Evolutionary conservation across 1,139 yeast genomes (phyloP).

Genomic region (Protomyces gravidus): DNA sequence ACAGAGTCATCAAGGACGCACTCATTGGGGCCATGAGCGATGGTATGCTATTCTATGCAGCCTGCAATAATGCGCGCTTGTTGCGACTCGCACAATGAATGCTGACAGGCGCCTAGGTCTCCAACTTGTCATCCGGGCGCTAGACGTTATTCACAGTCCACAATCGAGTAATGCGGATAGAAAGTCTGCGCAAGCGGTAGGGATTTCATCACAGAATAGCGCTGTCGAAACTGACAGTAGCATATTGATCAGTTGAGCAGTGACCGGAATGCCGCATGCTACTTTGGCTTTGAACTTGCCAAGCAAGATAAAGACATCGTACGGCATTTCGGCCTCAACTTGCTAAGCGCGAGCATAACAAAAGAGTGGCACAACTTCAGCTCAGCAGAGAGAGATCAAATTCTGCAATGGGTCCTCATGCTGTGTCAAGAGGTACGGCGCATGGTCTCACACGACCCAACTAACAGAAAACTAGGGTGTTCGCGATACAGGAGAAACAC

Average conservation of each 20-base stretch:
- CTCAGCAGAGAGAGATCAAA: slow-evolving; percentile 60
- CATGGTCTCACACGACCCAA: not conserved
- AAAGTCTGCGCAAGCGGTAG: slow-evolving; percentile 27
- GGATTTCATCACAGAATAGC: not conserved
- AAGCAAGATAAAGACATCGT: slow-evolving; percentile 50
- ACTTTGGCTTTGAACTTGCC: slow-evolving; percentile 40
- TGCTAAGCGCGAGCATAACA: slow-evolving; percentile 68
- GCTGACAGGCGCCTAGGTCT: slow-evolving; percentile 1
- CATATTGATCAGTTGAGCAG: slow-evolving; percentile 18
- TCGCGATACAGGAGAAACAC: slow-evolving; percentile 16
- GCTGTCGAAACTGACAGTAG: not conserved
- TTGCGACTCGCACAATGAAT: no score
- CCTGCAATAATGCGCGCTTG: no score
- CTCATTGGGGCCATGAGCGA: not conserved
- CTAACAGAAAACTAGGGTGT: not conserved
- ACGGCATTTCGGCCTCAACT: slow-evolving; percentile 82
- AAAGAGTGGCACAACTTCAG: slow-evolving; percentile 55
- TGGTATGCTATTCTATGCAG: not conserved
- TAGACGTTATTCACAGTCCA: slow-evolving; percentile 29
- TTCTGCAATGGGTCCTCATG: slow-evolving; percentile 80
- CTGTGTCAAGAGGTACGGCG: slow-evolving; percentile 55
- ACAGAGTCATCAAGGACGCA: no score
- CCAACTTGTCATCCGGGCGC: slow-evolving; percentile 25
- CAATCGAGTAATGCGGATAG: slow-evolving; percentile 17
- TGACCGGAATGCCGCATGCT: slow-evolving; percentile 26